Evolutionary conservation across 1,284 basidiomycete genomes (phyloP), one percentile per base, ranked within the genome.

Genomic region (Puccinia horiana): DNA sequence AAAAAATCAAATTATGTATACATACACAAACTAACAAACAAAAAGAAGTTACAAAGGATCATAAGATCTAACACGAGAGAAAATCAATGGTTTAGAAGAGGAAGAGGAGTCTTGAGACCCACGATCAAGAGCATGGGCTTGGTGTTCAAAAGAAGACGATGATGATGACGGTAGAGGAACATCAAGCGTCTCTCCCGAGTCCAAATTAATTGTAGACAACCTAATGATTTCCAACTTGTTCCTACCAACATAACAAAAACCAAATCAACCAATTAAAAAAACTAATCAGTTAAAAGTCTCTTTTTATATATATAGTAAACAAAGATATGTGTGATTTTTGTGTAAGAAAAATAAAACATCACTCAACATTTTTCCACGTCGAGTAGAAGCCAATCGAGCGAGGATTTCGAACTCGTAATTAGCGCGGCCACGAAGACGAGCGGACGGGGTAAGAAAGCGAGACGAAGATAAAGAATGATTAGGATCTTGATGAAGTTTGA

Each of bases 331-430:
- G n/a, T n/a, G n/a, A n/a, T n/a, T n/a, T n/a, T n/a, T n/a, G n/a
- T n/a, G n/a, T n/a, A n/a, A 44, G 6, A 26, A 40, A 44, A 40
- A 11, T 8, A 49, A n/a, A n/a, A n/a, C n/a, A n/a, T n/a, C 12
- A 32, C 70, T 32, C 5, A 35, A 73, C 70, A 73, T 73, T 73
- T 73, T 73, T 11, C 70, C 70, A 12, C 23, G 47, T 4, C 70
- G 70, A 35, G 70, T 52, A 23, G 70, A 73, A 5, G 29, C 23
- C 26, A 73, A 20, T 35, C n/a, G 32, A 3, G 23, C 40, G 3
- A 52, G 40, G 20, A 73, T 73, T 73, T 73, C 70, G 29, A 73
- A 52, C 47, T 49, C 29, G 29, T 73, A 73, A 14, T 29, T 35
- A 52, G 47, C n/a, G 16, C 70, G 49, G 9, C 47, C 47, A 18